Percentiles rank a stretch among this genome's conserved stretches.
phyloP scores from a whole-genome alignment of 139 green algal species.

The Tetradesmus obliquus region DNA sequence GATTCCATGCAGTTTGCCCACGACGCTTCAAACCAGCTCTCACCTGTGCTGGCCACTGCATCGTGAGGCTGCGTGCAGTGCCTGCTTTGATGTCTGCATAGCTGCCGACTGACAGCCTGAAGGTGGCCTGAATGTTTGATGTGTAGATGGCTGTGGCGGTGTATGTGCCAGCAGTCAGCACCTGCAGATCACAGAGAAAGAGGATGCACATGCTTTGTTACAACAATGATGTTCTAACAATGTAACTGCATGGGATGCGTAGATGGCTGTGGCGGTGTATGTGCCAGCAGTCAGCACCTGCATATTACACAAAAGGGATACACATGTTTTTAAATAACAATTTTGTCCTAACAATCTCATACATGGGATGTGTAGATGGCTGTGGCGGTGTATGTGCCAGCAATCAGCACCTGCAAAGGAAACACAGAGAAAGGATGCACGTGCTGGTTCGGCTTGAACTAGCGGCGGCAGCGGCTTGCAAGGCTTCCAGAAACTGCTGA shows the following conservation, averaged over 20 bases:
- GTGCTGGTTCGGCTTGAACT: not conserved
- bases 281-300: not conserved
- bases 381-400: not conserved
- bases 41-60: not conserved
- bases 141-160: not conserved
- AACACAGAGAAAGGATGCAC: not conserved
- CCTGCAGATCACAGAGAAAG: not conserved
- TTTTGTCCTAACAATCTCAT: not conserved
- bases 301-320: not conserved
- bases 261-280: not conserved
- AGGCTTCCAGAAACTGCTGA: too few species aligned
- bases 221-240: not conserved
- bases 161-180: not conserved
- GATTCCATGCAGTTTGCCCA: too few species aligned
- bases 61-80: not conserved
- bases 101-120: not conserved
- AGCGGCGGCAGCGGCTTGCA: too few species aligned
- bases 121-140: not conserved
- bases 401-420: not conserved
- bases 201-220: not conserved
- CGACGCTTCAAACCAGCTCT: too few species aligned
- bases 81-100: not conserved
- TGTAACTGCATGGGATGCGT: not conserved
- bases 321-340: not conserved
- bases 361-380: not conserved